A percentile compares a stretch with the other conserved stretches of the same genome.
Conservation (phyloP, 2,329 filamentous ascomycete species). For the Penicillium sp. region DNA sequence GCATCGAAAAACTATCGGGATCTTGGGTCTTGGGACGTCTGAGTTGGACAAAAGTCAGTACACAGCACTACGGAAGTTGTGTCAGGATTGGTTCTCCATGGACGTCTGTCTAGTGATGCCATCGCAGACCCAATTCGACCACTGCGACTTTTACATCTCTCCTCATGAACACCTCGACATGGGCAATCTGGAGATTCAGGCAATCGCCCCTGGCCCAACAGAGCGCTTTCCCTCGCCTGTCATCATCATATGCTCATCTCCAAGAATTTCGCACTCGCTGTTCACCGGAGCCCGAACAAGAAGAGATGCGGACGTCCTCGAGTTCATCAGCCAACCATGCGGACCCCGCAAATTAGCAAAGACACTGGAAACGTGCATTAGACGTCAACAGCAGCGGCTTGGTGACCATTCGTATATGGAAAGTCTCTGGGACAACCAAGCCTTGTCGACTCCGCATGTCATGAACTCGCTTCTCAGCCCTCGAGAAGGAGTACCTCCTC, state of each 20-base stretch:
- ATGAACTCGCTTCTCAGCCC: background rate
- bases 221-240: constrained; percentile 14
- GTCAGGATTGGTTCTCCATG: constrained; percentile 19
- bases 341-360: constrained; percentile 33
- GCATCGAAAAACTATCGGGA: constrained; percentile 17
- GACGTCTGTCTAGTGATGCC: constrained; percentile 5
- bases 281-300: constrained; percentile 3
- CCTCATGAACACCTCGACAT: constrained; percentile 18
- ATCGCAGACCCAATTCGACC: background rate
- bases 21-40: constrained; percentile 18
- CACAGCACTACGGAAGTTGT: constrained; percentile 20
- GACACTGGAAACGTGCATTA: constrained; percentile 19
- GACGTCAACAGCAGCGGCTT: constrained; percentile 7
- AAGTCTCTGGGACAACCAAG: background rate
- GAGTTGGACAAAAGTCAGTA: constrained; percentile 10
- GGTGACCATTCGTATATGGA: background rate
- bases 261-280: constrained; percentile 19
- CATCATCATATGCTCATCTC: constrained; percentile 27
- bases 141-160: constrained; percentile 25
- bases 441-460: too few species aligned
- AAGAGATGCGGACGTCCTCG: constrained; percentile 18
- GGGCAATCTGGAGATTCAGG: constrained; percentile 5
- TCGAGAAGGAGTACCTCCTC: background rate
- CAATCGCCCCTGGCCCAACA: background rate
- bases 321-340: constrained; percentile 34